Evolutionary conservation across 371 early-diverging fungal species (phyloP), one percentile per base, ranked within the genome.

Genomic region (Cokeromyces recurvatus): DNA sequence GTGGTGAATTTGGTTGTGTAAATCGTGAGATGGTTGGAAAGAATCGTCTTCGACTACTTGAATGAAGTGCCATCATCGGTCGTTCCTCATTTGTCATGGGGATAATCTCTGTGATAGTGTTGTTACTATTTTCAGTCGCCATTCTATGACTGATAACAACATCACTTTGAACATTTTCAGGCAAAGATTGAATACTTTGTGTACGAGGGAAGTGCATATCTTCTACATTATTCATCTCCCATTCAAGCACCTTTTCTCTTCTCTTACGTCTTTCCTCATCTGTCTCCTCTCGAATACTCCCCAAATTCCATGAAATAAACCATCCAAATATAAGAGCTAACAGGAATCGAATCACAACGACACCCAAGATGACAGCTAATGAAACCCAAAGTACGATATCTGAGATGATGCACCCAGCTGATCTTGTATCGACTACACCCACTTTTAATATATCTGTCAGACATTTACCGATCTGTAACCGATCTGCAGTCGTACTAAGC

Each of bases 321-420:
- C 91, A 92, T 10, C 85, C 86, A 75, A 92, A 92, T 29, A 87
- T 71, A 17, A 91, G 56, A 0, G 93, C 91, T 72, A 92, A 66
- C 32, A 87, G 65, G 66, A 92, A 92, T 53, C 87, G 89, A 57
- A 81, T 81, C 57, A 90, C 43, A 16, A 92, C 90, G 0, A 87
- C 85, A 27, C 87, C 82, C 17, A 91, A 55, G 49, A 90, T 89
- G 37, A 91, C 84, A 19, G 84, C 77, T 17, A 91, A 66, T 8
- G 89, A 88, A 6, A 86, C 77, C 59, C 82, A 89, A 2, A 89
- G 68, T 9, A 86, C 80, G 35, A 90, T 83, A 54, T 87, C 86
- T 5, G 89, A 81, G 23, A 82, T 75, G 38, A 91, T 85, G 59
- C 91, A 91, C 0, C 91, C 90, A 3, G 85, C 72, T 4, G 89